Evolutionary conservation across 2,329 filamentous ascomycete species (phyloP).

Genomic region (Metarhizium brunneum): DNA sequence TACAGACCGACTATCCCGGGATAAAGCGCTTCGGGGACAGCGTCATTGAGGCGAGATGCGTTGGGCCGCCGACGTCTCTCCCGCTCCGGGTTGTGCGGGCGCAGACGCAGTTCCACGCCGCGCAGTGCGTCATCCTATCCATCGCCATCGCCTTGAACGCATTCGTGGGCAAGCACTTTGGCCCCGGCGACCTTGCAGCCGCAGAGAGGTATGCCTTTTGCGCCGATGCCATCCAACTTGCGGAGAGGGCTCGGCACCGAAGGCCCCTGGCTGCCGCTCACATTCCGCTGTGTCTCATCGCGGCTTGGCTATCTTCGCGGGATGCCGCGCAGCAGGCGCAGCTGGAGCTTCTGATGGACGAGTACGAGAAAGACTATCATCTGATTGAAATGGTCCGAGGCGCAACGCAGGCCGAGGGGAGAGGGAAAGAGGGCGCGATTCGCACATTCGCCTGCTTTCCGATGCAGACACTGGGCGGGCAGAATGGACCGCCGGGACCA

Average conservation of each 20-base stretch:
- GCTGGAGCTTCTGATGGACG: conserved; percentile 8
- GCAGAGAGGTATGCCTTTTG: conserved; percentile 11
- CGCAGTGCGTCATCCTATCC: conserved; percentile 11
- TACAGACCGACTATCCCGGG: conserved; percentile 9
- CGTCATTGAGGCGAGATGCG: neutral
- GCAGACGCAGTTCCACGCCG: conserved; percentile 6
- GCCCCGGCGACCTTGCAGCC: conserved; percentile 5
- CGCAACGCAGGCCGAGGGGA: neutral
- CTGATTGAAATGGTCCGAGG: neutral
- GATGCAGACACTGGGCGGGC: neutral
- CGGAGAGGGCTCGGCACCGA: conserved; percentile 11
- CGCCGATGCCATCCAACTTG: conserved; percentile 15
- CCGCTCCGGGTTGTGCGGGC: conserved; percentile 4
- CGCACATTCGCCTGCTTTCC: neutral
- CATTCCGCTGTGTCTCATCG: conserved; percentile 15
- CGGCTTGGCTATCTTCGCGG: conserved; percentile 17
- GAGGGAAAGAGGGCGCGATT: neutral
- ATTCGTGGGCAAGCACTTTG: conserved; percentile 13
- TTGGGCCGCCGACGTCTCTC: neutral
- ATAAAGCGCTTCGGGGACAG: conserved; percentile 2
- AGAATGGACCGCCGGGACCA: neutral
- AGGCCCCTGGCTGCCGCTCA: conserved; percentile 19
- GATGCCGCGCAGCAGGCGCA: conserved; percentile 13
- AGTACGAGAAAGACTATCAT: conserved; percentile 13
- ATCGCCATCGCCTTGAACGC: conserved; percentile 15